These are phyloP conservation scores for Hypoxylon cercidicola DNA, from an alignment of 495 filamentous ascomycete genomes.

Conservation along the genomic window DNA sequence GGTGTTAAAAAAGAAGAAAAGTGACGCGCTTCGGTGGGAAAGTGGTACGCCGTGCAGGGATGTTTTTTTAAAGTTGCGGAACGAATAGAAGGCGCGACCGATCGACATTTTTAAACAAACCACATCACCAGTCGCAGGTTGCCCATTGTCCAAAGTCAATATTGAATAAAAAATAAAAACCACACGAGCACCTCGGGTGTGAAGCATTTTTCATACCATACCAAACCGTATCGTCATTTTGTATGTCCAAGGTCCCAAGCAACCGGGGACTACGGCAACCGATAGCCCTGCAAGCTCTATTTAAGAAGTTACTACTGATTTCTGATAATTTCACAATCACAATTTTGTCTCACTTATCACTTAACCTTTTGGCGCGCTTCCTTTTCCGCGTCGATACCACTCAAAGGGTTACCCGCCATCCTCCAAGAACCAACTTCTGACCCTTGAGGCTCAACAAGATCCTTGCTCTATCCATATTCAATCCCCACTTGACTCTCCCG, in stretches of 20 bases:
- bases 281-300: too few species aligned
- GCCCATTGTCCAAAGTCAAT: constrained; percentile 29
- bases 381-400: constrained; percentile 38
- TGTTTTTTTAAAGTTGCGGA: constrained; percentile 38
- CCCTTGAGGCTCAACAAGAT: constrained; percentile 33
- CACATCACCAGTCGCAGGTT: constrained; percentile 38
- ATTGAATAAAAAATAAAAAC: constrained; percentile 28
- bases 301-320: not conserved
- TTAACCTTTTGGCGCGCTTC: constrained; percentile 26
- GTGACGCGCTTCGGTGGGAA: constrained; percentile 35
- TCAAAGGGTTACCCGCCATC: not conserved
- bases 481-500: constrained; percentile 17
- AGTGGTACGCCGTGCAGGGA: constrained; percentile 28
- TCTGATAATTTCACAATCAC: not conserved
- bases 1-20: constrained; percentile 16
- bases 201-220: too few species aligned
- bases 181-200: too few species aligned
- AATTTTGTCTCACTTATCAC: not conserved
- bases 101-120: constrained; percentile 43
- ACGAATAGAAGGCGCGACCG: constrained; percentile 39
- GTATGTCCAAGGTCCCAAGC: too few species aligned
- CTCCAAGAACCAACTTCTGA: constrained; percentile 4
- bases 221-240: too few species aligned
- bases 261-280: too few species aligned
- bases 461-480: constrained; percentile 14